These are phyloP conservation scores for Solanum chiquidenum DNA, from an alignment of 257 asterid genomes.

Conservation along the genomic window DNA sequence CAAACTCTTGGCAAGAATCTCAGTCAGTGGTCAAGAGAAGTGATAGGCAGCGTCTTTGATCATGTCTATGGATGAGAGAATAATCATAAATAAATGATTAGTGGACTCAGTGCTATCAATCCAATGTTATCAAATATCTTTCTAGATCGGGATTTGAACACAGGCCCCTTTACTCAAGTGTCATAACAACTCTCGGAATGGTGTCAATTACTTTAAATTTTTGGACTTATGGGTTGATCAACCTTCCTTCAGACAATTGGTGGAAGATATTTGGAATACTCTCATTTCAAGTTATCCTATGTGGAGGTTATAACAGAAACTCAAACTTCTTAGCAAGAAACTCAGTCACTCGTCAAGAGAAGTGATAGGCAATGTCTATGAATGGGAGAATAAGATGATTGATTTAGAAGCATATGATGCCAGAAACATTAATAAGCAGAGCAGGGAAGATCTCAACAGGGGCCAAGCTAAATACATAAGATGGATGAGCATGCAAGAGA, in stretches of 20 bases:
- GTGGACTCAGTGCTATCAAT: background rate
- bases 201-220: background rate
- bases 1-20: background rate
- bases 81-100: too few species aligned
- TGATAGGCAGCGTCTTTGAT: background rate
- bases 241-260: background rate
- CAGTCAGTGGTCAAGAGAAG: background rate
- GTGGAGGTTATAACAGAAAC: background rate
- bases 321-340: background rate
- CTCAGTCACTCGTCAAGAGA: background rate
- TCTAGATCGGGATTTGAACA: too few species aligned
- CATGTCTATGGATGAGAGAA: too few species aligned
- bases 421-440: background rate
- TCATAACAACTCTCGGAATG: too few species aligned
- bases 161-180: background rate
- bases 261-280: background rate
- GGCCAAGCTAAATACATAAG: background rate
- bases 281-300: background rate
- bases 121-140: background rate
- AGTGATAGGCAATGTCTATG: background rate
- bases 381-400: background rate
- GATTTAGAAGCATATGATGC: background rate
- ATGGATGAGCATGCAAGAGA: background rate
- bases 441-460: background rate
- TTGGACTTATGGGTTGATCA: background rate